Evolutionary conservation across 2,329 filamentous ascomycete species (phyloP), one percentile per base, ranked within the genome.

Genomic region (Zymoseptoria ardabiliae): DNA sequence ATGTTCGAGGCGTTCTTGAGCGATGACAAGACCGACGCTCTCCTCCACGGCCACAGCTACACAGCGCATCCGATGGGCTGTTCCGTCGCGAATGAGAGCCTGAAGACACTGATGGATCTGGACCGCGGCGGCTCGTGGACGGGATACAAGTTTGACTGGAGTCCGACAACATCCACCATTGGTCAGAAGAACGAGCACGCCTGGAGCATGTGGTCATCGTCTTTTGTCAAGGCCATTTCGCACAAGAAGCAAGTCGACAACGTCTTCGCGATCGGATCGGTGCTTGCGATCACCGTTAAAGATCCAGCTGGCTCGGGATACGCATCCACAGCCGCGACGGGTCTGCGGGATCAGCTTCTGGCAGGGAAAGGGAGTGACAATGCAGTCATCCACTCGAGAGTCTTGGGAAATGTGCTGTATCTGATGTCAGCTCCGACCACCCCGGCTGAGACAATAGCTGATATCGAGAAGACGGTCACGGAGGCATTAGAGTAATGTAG

Each of bases 1-100:
- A 86, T 95, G 52, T 94, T 91, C 72, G 69, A 83, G 1, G 83
- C 84, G 0, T 95, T 95, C 69, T 76, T 83, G 11, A 86, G 86
- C 56, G 78, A 82, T 1, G 85, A 90, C 54, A 95, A 94, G 75
- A 85, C 83, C 0, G 89, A 93, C 65, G 90, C 90, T 0, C 74
- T 95, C 4, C 77, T 95, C 3, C 91, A 95, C 66, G 90, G 90
- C 0, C 90, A 95, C 71, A 93, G 89, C 71, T 95, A 95, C 74
- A 95, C 90, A 0, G 90, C 90, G 0, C 90, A 95, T 72, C 82
- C 91, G 0, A 82, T 94, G 1, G 91, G 90, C 0, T 95, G 90
- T 66, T 83, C 87, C 51, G 89, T 95, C 0, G 91, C 88, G 0
- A 78, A 87, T n/a, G 82, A 84, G 55, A 86, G 85, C 0, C 71